A percentile compares a stretch with the other conserved stretches of the same genome.
Conservation (phyloP, 148 eudicot genomes). For the Arbutus unedo region DNA sequence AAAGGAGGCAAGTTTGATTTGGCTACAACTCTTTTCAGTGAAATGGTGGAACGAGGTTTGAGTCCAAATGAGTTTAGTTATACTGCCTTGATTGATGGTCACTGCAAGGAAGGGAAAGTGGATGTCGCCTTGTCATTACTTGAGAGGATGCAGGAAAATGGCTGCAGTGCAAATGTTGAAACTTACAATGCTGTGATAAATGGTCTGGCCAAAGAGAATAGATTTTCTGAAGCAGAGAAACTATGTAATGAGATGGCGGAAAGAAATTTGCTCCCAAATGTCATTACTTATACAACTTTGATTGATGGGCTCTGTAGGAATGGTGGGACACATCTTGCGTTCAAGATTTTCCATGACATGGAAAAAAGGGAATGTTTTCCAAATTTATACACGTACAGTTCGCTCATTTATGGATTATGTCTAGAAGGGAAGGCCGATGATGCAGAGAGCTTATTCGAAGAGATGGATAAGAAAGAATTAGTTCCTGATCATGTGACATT, state of each 20-base stretch:
- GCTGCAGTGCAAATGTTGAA: conserved; percentile 41
- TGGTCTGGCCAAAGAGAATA: conserved; percentile 46
- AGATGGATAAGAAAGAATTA: conserved; percentile 52
- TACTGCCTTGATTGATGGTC: conserved; percentile 62
- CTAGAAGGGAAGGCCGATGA: conserved; percentile 51
- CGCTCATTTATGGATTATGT: conserved; percentile 64
- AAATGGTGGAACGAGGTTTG: conserved; percentile 55
- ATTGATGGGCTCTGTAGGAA: conserved; percentile 67
- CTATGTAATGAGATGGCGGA: conserved; percentile 43
- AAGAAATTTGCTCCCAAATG: conserved; percentile 48
- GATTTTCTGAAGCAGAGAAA: conserved; percentile 49
- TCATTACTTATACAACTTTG: conserved; percentile 64
- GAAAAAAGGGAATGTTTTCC: conserved; percentile 48
- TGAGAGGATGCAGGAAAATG: conserved; percentile 45
- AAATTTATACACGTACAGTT: conserved; percentile 56
- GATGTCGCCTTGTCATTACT: conserved; percentile 53
- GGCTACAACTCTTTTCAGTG: conserved; percentile 47
- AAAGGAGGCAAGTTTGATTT: conserved; percentile 46
- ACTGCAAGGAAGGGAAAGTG: conserved; percentile 52
- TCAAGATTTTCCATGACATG: conserved; percentile 59
- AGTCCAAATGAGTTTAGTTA: conserved; percentile 50
- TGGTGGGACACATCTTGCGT: conserved; percentile 49
- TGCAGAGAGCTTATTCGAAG: conserved; percentile 56
- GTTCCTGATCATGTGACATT: conserved; percentile 63
- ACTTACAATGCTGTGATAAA: conserved; percentile 60